phyloP scores from a whole-genome alignment of 352 stramenopile genomes.

The Pythium pyrilobum region DNA sequence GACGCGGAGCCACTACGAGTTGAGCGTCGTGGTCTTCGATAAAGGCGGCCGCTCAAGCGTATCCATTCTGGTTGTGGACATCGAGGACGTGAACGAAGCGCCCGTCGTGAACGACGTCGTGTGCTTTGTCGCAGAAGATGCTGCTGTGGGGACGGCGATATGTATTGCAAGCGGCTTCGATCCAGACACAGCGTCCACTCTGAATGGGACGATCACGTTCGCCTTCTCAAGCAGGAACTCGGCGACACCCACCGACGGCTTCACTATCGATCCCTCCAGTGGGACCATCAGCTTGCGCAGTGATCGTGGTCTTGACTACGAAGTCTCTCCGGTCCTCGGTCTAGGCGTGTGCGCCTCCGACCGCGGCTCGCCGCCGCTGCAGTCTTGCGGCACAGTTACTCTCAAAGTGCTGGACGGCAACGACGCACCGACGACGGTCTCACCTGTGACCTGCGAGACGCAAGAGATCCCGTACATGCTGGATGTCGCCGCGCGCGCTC shows the following conservation, averaged over 20 bases:
- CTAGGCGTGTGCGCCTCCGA: slow-evolving; percentile 13
- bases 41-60: background rate
- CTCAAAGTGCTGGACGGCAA: slow-evolving; percentile 23
- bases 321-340: background rate
- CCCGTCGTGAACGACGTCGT: slow-evolving; percentile 4
- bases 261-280: slow-evolving; percentile 16
- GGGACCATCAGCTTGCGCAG: slow-evolving; percentile 4
- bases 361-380: slow-evolving; percentile 10
- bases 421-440: slow-evolving; percentile 18
- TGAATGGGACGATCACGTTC: slow-evolving; percentile 10
- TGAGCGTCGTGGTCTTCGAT: slow-evolving; percentile 14
- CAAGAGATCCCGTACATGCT: slow-evolving; percentile 21
- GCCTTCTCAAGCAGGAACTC: background rate
- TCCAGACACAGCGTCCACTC: slow-evolving; percentile 5
- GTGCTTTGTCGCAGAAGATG: slow-evolving; percentile 18
- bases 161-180: slow-evolving; percentile 15
- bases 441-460: slow-evolving; percentile 6
- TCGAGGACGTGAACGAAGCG: slow-evolving; percentile 21
- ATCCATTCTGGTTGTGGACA: slow-evolving; percentile 3
- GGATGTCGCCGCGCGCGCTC: background rate
- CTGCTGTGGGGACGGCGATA: background rate
- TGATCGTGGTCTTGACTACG: slow-evolving; percentile 12
- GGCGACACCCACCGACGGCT: background rate
- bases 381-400: slow-evolving; percentile 9
- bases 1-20: slow-evolving; percentile 1